Conservation (phyloP, 1,139 yeast genomes). For the Saccharomycopsis crataegensis region DNA sequence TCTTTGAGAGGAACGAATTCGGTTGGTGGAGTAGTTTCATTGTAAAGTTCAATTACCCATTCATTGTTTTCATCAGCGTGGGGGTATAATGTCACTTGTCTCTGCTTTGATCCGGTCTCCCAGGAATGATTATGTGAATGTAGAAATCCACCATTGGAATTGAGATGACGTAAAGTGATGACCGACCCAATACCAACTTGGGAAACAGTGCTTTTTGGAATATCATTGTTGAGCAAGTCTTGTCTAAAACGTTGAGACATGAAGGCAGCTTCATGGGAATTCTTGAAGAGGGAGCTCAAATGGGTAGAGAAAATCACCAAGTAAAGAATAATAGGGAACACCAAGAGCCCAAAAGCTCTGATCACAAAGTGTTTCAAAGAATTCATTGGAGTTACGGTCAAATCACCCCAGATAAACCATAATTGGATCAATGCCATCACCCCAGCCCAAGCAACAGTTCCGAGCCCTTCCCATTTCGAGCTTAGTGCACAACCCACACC, state of each 20-base stretch:
- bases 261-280: constrained; percentile 85
- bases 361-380: constrained; percentile 45
- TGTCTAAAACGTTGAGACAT: constrained; percentile 87
- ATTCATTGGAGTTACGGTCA: constrained; percentile 47
- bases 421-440: constrained; percentile 62
- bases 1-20: constrained; percentile 57
- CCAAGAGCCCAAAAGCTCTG: constrained; percentile 56
- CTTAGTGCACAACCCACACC: constrained; percentile 82
- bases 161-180: constrained; percentile 70
- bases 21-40: constrained; percentile 43
- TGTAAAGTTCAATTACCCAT: constrained; percentile 73
- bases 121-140: constrained; percentile 86
- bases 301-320: constrained; percentile 70
- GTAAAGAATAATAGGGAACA: constrained; percentile 64
- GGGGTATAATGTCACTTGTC: constrained; percentile 88
- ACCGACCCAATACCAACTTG: constrained; percentile 81
- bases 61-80: constrained; percentile 84
- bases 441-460: constrained; percentile 92
- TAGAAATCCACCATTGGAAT: constrained; percentile 88
- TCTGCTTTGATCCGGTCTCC: constrained; percentile 92
- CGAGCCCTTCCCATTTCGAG: constrained; percentile 95
- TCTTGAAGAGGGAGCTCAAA: constrained; percentile 58
- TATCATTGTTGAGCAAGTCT: constrained; percentile 57
- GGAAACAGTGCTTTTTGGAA: constrained; percentile 63
- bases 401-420: constrained; percentile 88